Base-by-base conservation (phyloP, 257 asterid species). In the Voacanga thouarsii region DNA sequence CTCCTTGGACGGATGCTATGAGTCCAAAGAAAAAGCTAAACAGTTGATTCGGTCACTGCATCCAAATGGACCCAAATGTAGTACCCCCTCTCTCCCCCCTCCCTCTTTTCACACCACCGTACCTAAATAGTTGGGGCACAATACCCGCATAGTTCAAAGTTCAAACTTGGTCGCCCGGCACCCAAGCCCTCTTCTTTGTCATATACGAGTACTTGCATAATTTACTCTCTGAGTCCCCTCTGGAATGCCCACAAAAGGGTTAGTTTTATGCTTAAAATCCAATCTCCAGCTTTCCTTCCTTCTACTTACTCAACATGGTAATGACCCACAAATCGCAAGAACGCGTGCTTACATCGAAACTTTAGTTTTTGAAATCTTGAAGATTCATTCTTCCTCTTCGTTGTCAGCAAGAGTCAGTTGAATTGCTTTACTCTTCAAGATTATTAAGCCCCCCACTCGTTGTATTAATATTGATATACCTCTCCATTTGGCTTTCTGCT, bases 281-380 rank as follows among this genome's bases (percentile, higher is more conserved):
- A 78, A 50, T 68, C 76, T 76, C 59, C 51, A 23, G 73, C 75
- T 77, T 44, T 76, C 73, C 76, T 23, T 50, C 23, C 67, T 41
- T 71, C 65, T 67, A 15, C 51, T n/a, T 12, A 26, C 23, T 12
- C 50, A 7, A 28, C 16, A 51, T 43, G 15, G 28, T 26, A 80
- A 12, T 74, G 73, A 74, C 86, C 86, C 82, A 77, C 83, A 85
- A 87, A 74, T 77, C 68, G 50, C 67, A 41, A 80, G 82, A 83
- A 81, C 89, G 90, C 91, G 91, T 87, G 64, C 75, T 81, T 83
- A 56, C 79, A 59, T 78, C 75, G 76, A 33, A 78, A 57, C 81
- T 56, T 72, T 57, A 56, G 67, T 33, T 28, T 11, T 21, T 30
- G 11, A 12, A 43, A 41, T 12, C 50, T 60, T 51, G 4, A 65